A percentile compares a stretch with the other conserved stretches of the same genome.
These are phyloP conservation scores for Penicillium rolfsii DNA, from an alignment of 2,329 filamentous ascomycete species.

Conservation along the genomic window DNA sequence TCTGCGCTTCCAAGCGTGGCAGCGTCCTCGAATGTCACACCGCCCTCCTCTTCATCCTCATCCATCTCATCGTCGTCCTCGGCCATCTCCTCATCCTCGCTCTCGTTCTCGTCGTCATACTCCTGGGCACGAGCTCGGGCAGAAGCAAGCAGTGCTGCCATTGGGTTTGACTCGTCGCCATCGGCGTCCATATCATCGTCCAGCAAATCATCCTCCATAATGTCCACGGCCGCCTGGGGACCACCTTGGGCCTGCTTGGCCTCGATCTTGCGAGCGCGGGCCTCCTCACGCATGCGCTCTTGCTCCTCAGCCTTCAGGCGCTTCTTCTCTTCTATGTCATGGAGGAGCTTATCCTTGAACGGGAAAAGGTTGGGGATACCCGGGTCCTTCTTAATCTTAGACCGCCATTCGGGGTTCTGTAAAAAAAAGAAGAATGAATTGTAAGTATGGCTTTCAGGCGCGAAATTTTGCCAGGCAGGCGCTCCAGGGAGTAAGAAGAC, in stretches of 20 bases:
- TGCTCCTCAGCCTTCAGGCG: constrained; percentile 79
- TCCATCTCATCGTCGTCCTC: constrained; percentile 62
- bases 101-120: constrained; percentile 53
- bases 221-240: constrained; percentile 38
- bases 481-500: background rate
- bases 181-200: constrained; percentile 57
- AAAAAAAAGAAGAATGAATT: constrained; percentile 4
- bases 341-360: constrained; percentile 92
- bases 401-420: constrained; percentile 91
- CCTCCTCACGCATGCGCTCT: constrained; percentile 70
- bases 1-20: constrained; percentile 48
- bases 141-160: constrained; percentile 50
- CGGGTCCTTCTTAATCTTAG: constrained; percentile 94
- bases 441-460: constrained; percentile 15
- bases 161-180: constrained; percentile 64
- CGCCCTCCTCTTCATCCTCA: constrained; percentile 56
- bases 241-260: constrained; percentile 41
- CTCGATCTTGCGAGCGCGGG: constrained; percentile 46
- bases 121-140: constrained; percentile 50
- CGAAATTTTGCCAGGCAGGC: background rate
- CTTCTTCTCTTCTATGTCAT: constrained; percentile 90
- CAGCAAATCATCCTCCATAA: constrained; percentile 54
- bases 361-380: constrained; percentile 97
- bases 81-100: constrained; percentile 57
- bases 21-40: constrained; percentile 55